Base-by-base conservation (phyloP, 2,329 filamentous ascomycete species). In the Sordariomycetes sp. region DNA sequence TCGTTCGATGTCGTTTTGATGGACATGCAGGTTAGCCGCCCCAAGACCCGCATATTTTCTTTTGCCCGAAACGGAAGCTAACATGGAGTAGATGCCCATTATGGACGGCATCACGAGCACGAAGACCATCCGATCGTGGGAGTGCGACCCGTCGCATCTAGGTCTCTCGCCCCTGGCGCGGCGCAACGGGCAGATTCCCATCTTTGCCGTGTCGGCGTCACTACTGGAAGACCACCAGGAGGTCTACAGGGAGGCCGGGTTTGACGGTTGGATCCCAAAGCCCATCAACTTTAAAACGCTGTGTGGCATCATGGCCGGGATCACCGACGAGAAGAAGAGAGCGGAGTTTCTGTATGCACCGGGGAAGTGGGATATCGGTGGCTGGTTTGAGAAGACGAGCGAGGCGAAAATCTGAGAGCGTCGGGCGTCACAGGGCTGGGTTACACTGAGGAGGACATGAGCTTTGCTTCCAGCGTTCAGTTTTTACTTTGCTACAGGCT, bases 211-310 rank as follows among this genome's bases (percentile, higher is more conserved):
- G 0, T 96, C 90, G 0, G 90, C 91, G 8, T 93, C 89, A 0
- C 74, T 96, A 1, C 66, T 88, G 1, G 91, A 96, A 68, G 79
- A 77, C 20, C 81, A 91, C 52, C 80, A 75, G 55, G 76, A 86
- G 48, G 80, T 72, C 0, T 96, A 96, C 63, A 80, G 90, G 51
- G 78, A 88, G 52, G 84, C 85, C 7, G 91, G 91, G 0, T 96
- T 96, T 63, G 90, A 96, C 63, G 91, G 88, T 25, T 96, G 90
- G 90, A 91, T 96, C 28, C 74, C 95, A 59, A 96, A 96, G 66
- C 90, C 90, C 0, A 88, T 96, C 52, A 85, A 93, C 60, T 95
- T 96, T 67, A 82, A 84, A 63, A 80, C 90, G 10, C 76, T 96
- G 0, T 83, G 82, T 60, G 77, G 79, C 24, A 75, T 96, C 8